Evolutionary conservation across 1,284 basidiomycete genomes (phyloP), one percentile per base, ranked within the genome.

Genomic region (Marasmius oreades): DNA sequence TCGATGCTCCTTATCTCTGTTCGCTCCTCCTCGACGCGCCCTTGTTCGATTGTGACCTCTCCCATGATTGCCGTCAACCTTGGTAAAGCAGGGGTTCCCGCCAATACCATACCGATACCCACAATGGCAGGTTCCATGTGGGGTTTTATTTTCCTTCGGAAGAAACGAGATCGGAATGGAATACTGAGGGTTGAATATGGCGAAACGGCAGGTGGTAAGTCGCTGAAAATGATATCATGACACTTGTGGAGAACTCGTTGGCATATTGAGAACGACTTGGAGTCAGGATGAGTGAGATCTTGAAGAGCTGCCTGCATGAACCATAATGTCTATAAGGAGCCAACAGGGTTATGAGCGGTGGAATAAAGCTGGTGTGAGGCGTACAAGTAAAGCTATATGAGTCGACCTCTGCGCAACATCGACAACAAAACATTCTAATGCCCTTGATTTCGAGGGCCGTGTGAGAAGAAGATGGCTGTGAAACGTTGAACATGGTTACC

Each of bases 201-300:
- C 12, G 82, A 79, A 31, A 77, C 69, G 11, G 86, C 82, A 28
- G 84, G 76, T 7, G 92, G 85, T 24, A 90, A 80, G 71, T 98
- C 93, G 58, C 90, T 86, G 70, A 98, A 99, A 66, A 99, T 95
- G 69, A 98, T 95, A 74, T 95, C 90, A 74, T 99, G 96, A 69
- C 95, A 97, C 69, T 86, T 84, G 69, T 95, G 93, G 61, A 98
- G 79, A 51, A 95, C 85, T 58, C 97, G 85, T 72, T 95, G 93
- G 73, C 97, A 99, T 61, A 97, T 90, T 57, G 85, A 76, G 72
- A 99, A 98, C 0, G 94, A 90, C 24, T 80, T 82, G 1, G 94
- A 88, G 58, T 86, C 82, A 45, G 85, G 79, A 42, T 78, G 77
- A 12, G 77, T 75, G n/a, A 97, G 77, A 71, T 98, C 95, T 60